These are phyloP conservation scores for Penicillium psychrosexuale DNA, from an alignment of 2,329 filamentous ascomycete species.

Conservation along the genomic window DNA sequence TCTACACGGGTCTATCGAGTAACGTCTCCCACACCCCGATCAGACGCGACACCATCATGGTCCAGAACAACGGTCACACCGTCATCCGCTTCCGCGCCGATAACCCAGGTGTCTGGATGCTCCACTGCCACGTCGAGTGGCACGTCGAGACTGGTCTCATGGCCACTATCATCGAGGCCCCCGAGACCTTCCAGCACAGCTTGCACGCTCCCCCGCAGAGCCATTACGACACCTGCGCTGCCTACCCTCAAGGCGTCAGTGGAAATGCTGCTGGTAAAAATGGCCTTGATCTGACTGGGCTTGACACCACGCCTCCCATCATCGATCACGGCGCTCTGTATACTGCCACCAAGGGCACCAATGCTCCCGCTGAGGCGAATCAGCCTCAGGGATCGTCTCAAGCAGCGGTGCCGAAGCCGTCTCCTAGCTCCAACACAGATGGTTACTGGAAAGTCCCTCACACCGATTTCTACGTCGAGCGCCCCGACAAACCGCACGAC, in stretches of 20 bases:
- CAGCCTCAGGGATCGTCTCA: neutral
- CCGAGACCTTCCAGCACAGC: constrained; percentile 24
- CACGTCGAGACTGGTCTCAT: constrained; percentile 34
- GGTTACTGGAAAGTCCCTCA: constrained; percentile 6
- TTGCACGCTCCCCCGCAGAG: constrained; percentile 18
- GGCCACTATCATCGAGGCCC: constrained; percentile 33
- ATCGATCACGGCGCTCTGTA: constrained; percentile 21
- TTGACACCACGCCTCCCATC: constrained; percentile 7
- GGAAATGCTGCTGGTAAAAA: constrained; percentile 27
- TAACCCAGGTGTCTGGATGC: constrained; percentile 38
- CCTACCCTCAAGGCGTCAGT: constrained; percentile 18
- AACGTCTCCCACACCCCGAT: constrained; percentile 29
- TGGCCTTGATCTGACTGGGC: constrained; percentile 16
- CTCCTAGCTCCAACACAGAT: neutral
- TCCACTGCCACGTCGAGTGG: constrained; percentile 40
- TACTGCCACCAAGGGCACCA: neutral
- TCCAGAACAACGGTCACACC: constrained; percentile 31
- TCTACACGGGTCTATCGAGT: constrained; percentile 23
- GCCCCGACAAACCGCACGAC: neutral
- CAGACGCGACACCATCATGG: constrained; percentile 36
- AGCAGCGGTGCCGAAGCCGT: neutral
- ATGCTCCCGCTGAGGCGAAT: neutral
- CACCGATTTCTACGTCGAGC: neutral
- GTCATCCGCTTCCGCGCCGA: constrained; percentile 36
- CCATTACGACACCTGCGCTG: constrained; percentile 23